Evolutionary conservation across 2,329 filamentous ascomycete genomes (phyloP), one percentile per base, ranked within the genome.

Genomic region (Ramularia collo-cygni): DNA sequence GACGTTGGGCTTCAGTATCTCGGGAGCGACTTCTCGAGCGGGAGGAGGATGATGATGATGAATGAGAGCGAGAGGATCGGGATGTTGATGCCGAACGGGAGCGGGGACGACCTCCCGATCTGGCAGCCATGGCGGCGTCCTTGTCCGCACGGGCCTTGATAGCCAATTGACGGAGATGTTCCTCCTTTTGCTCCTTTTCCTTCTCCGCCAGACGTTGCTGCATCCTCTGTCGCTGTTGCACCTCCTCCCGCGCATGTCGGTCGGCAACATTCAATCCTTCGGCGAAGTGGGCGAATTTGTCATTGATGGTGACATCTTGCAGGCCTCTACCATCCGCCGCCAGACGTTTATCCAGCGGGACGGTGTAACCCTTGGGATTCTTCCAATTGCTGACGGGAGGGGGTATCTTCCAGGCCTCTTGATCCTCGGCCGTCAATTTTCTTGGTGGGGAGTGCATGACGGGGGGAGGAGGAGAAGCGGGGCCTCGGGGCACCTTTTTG

Each of bases 341-440:
- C 53, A 98, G 68, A 59, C 92, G 82, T 70, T 98, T 98, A 63
- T 98, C 92, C 37, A 98, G 65, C 0, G 92, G 87, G 1, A 98
- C 86, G 0, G 92, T 98, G 60, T 95, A 98, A 56, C 92, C 92
- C 69, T 96, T 96, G 1, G 90, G 86, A 63, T 98, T 98, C 76
- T 98, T 98, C 92, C 92, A 98, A 64, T 96, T 96, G 14, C 86
- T 94, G 2, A 98, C 82, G 0, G 90, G 85, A 2, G 90, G 88
- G 0, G 81, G 81, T 21, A 86, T 95, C 58, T 82, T 88, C 92
- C 92, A 98, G 43, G 85, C 86, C 63, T 96, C 92, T 64, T 96
- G 90, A 55, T 98, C 92, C 62, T 95, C 89, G 4, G 90, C 92
- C 1, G 92, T 98, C 46, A 98, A 74, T 60, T 96, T 98, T 47